Conservation (phyloP, 768 basidiomycete species). For the Phaffia tasmanica region DNA sequence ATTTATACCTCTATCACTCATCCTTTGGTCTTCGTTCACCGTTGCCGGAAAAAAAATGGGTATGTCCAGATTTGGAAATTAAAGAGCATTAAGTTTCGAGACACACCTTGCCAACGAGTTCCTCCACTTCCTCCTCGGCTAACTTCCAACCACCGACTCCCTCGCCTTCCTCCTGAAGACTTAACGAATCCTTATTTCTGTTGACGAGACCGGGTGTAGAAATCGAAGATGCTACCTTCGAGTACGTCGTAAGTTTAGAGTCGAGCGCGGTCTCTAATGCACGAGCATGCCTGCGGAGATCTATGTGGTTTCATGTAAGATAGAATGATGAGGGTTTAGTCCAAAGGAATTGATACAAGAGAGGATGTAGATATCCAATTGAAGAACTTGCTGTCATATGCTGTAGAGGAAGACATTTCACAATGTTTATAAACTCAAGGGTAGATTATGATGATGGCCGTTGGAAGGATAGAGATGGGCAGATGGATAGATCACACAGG, state of each 20-base stretch:
- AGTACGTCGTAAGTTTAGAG: conserved; percentile 78
- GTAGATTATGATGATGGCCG: too few relatives aligned
- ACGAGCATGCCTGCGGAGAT: conserved; percentile 74
- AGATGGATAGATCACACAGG: too few relatives aligned
- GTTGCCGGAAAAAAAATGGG: neutral
- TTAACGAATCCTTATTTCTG: conserved; percentile 39
- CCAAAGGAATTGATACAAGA: too few relatives aligned
- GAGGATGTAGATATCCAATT: neutral
- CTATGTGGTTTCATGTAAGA: neutral
- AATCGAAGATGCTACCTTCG: conserved; percentile 59
- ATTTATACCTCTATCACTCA: neutral
- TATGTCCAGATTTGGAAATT: neutral
- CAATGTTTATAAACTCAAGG: too few relatives aligned
- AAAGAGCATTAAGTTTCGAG: neutral
- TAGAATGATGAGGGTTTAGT: neutral
- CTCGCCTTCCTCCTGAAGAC: conserved; percentile 44
- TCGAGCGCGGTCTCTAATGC: conserved; percentile 89
- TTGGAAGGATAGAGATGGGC: too few relatives aligned
- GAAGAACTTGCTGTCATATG: neutral
- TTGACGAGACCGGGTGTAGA: conserved; percentile 36
- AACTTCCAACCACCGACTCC: conserved; percentile 54
- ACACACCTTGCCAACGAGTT: conserved; percentile 69
- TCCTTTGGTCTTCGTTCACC: neutral
- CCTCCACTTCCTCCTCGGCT: conserved; percentile 74
- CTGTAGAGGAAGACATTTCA: neutral